phyloP scores from a whole-genome alignment of 176 grass and related monocot genomes.

The Bonia amplexicaulis region DNA sequence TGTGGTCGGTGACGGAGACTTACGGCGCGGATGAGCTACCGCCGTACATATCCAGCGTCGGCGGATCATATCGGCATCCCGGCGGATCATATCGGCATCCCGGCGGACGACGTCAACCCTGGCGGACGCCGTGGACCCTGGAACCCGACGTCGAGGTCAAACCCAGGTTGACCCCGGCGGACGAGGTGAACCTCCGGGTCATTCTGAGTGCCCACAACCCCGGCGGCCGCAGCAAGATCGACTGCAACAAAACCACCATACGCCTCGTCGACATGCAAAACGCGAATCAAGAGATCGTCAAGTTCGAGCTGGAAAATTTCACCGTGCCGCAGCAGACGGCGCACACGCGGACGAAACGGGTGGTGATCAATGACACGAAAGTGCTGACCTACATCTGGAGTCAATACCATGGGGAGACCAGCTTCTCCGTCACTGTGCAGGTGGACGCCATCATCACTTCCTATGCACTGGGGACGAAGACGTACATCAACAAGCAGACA shows the following conservation, averaged over 20 bases:
- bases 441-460: not conserved
- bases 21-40: not conserved
- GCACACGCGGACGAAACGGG: not conserved
- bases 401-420: not conserved
- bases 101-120: too few relatives aligned
- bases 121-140: too few relatives aligned
- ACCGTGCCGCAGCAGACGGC: not conserved
- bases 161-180: not conserved
- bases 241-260: not conserved
- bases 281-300: not conserved
- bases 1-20: not conserved
- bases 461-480: not conserved
- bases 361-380: not conserved
- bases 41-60: too few relatives aligned
- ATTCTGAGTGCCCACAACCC: not conserved
- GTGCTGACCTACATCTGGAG: not conserved
- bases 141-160: too few relatives aligned
- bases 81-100: too few relatives aligned
- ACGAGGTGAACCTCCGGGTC: not conserved
- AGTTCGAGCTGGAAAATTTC: not conserved
- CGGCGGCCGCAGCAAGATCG: not conserved
- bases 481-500: not conserved
- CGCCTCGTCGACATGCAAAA: not conserved
- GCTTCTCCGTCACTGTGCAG: not conserved
- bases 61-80: too few relatives aligned